Conservation (phyloP, 352 stramenopile genomes). For the Plasmopara muralis region DNA sequence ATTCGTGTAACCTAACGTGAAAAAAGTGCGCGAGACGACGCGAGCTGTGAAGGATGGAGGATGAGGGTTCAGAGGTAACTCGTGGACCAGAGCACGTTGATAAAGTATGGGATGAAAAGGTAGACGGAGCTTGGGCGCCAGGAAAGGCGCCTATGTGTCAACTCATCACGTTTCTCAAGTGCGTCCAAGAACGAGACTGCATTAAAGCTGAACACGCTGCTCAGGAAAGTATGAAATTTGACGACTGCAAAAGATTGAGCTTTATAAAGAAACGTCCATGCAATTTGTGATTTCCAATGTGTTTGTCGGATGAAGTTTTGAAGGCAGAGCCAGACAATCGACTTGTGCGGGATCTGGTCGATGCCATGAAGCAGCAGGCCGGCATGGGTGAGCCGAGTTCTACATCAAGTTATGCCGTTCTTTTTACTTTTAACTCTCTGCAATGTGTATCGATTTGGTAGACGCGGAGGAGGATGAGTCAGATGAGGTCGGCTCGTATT, state of each 20-base stretch:
- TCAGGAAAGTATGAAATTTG: conserved; percentile 30
- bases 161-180: conserved; percentile 47
- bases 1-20: neutral
- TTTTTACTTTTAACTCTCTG: neutral
- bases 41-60: conserved; percentile 14
- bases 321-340: conserved; percentile 48
- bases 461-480: conserved; percentile 29
- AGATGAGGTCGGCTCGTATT: conserved; percentile 21
- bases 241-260: too few species aligned
- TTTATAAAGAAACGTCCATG: too few species aligned
- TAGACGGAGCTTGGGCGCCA: conserved; percentile 52
- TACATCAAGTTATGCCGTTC: neutral
- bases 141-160: conserved; percentile 54
- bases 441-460: conserved; percentile 5
- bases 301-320: conserved; percentile 32
- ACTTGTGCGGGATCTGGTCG: conserved; percentile 58
- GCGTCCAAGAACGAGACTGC: conserved; percentile 50
- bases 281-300: neutral
- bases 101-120: conserved; percentile 51
- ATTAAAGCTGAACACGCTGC: conserved; percentile 40
- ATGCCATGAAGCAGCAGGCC: conserved; percentile 52
- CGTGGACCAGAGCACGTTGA: conserved; percentile 43
- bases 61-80: conserved; percentile 9
- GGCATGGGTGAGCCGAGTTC: conserved; percentile 27
- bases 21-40: conserved; percentile 22